phyloP scores from a whole-genome alignment of 2,329 filamentous ascomycete species.

The Tolypocladium album region DNA sequence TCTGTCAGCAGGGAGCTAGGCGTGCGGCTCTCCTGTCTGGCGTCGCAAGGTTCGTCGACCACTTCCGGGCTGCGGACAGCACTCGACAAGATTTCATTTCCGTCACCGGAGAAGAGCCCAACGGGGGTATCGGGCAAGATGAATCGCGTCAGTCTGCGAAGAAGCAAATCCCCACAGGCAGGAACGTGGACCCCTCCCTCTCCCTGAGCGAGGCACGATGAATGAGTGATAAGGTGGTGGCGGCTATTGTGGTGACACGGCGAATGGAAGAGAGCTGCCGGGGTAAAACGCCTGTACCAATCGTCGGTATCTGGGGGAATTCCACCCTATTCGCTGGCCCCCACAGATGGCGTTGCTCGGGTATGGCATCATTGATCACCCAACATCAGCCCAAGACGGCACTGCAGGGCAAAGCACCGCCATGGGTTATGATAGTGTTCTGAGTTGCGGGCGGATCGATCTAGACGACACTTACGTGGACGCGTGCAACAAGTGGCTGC shows the following conservation, averaged over 20 bases:
- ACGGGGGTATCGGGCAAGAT: background rate
- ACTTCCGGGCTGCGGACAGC: background rate
- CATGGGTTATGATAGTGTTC: background rate
- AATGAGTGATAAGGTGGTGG: background rate
- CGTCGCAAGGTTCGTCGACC: background rate
- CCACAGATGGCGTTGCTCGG: background rate
- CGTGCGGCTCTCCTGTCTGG: background rate
- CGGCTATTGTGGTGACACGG: background rate
- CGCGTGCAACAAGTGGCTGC: background rate
- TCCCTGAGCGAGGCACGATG: background rate
- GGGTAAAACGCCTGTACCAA: background rate
- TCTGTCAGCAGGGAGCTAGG: background rate
- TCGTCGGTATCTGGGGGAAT: slow-evolving; percentile 2
- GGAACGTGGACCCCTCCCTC: background rate
- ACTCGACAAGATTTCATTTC: background rate
- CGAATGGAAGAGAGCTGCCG: background rate
- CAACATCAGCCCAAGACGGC: background rate
- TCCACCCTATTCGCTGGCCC: background rate
- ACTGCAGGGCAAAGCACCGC: background rate
- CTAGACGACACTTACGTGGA: background rate
- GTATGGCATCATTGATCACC: background rate
- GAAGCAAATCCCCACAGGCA: background rate
- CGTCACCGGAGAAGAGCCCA: background rate
- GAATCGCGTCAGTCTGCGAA: background rate
- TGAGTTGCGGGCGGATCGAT: background rate